These are phyloP conservation scores for Aspergillus quadrilineatus DNA, from an alignment of 2,329 filamentous ascomycete species.

Conservation along the genomic window DNA sequence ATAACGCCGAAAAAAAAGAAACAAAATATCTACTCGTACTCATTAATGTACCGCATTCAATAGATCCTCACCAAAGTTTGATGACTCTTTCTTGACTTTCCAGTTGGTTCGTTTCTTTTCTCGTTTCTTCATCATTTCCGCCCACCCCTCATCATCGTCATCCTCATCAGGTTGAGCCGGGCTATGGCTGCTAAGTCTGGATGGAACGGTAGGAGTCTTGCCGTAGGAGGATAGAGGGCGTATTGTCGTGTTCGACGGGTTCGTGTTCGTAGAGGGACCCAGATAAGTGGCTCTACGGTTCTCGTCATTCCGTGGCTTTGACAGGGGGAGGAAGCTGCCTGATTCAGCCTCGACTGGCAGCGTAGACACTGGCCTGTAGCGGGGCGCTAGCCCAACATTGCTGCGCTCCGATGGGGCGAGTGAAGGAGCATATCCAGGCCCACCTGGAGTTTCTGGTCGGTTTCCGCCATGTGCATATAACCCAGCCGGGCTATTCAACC, in stretches of 20 bases:
- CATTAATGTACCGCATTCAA: conserved; percentile 38
- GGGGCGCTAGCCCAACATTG: conserved; percentile 83
- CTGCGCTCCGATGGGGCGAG: conserved; percentile 95
- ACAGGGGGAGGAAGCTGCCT: conserved; percentile 32
- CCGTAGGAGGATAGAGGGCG: conserved; percentile 30
- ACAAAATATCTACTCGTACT: conserved; percentile 15
- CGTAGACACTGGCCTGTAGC: conserved; percentile 86
- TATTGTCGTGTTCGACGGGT: conserved; percentile 30
- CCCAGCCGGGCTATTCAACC: conserved; percentile 37
- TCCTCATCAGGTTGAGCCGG: conserved; percentile 41
- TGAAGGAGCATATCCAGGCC: conserved; percentile 71
- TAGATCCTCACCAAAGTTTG: conserved; percentile 39
- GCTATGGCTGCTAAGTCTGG: conserved; percentile 20
- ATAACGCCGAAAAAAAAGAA: conserved; percentile 6
- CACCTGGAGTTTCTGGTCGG: conserved; percentile 26
- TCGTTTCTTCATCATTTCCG: conserved; percentile 51
- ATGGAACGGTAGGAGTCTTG: conserved; percentile 16
- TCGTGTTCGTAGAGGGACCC: conserved; percentile 23
- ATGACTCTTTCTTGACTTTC: conserved; percentile 44
- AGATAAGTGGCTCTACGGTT: conserved; percentile 29
- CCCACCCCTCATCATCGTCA: conserved; percentile 51
- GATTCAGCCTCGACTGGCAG: conserved; percentile 43
- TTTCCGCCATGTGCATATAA: conserved; percentile 31
- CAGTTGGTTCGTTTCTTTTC: conserved; percentile 51
- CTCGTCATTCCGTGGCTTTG: conserved; percentile 41